These are phyloP conservation scores for Trichophyton mentagrophytes DNA, from an alignment of 2,329 filamentous ascomycete species.

Conservation along the genomic window DNA sequence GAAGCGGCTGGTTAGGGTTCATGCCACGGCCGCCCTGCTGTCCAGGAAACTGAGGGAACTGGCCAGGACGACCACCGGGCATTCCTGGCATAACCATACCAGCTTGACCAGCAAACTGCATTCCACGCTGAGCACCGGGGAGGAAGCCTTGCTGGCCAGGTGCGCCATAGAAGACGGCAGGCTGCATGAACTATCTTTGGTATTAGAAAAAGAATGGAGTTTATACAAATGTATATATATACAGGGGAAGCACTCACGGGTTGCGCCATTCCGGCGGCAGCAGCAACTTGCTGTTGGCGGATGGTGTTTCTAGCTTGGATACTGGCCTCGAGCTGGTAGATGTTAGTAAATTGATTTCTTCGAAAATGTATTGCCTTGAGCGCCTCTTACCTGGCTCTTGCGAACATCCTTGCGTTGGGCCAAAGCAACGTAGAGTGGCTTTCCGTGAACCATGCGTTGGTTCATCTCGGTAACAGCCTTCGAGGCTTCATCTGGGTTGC, in stretches of 20 bases:
- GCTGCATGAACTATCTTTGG: conserved; percentile 57
- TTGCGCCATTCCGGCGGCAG: conserved; percentile 73
- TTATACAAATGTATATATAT: too few species aligned
- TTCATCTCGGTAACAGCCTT: conserved; percentile 99
- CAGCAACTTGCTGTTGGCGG: conserved; percentile 93
- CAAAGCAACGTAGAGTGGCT: conserved; percentile 94
- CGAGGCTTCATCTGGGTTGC: conserved; percentile 96
- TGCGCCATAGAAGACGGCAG: conserved; percentile 73
- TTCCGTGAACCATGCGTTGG: conserved; percentile 94
- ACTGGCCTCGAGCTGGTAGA: conserved; percentile 67
- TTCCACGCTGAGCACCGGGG: conserved; percentile 41
- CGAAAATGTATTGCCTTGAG: not conserved
- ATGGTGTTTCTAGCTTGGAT: conserved; percentile 98
- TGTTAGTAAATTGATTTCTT: not conserved
- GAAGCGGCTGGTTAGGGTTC: conserved; percentile 69
- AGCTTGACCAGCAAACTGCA: conserved; percentile 47
- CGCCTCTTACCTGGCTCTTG: conserved; percentile 59
- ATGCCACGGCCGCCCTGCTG: conserved; percentile 85
- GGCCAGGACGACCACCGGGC: conserved; percentile 70
- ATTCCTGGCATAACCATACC: conserved; percentile 51
- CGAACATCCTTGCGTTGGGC: conserved; percentile 99
- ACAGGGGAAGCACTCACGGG: conserved; percentile 24
- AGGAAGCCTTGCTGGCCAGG: conserved; percentile 52
- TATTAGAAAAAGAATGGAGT: not conserved
- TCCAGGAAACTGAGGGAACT: conserved; percentile 71